Evolutionary conservation across 139 green algal genomes (phyloP).

Genomic region (Coccomyxa sp.): DNA sequence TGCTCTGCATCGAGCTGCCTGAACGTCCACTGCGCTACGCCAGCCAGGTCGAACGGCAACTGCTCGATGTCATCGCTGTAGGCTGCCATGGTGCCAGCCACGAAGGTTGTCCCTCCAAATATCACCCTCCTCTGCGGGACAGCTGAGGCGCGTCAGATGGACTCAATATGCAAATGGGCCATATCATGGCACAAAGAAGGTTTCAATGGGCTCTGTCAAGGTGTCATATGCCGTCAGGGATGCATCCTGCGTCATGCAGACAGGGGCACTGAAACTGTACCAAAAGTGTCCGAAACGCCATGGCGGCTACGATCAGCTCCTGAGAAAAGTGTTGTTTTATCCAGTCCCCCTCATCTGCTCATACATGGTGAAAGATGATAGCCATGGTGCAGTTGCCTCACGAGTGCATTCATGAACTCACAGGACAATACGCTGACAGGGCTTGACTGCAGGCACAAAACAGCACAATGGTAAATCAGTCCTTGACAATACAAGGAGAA

Average conservation of each 20-base stretch:
- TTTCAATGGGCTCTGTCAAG: not conserved
- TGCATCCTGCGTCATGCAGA: not conserved
- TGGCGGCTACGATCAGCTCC: too few species aligned
- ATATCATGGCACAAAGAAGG: not conserved
- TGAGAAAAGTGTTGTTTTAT: too few species aligned
- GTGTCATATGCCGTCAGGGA: not conserved
- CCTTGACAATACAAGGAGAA: too few species aligned
- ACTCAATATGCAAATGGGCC: not conserved
- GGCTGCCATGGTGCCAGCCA: slow-evolving; percentile 9
- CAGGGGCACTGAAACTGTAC: not conserved
- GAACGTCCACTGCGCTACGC: slow-evolving; percentile 44
- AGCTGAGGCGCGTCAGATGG: not conserved
- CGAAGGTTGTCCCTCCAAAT: slow-evolving; percentile 1
- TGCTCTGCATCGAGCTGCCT: slow-evolving; percentile 77
- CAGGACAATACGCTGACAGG: too few species aligned
- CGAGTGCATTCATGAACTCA: too few species aligned
- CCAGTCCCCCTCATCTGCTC: too few species aligned
- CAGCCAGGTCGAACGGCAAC: slow-evolving; percentile 40
- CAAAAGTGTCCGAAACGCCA: not conserved
- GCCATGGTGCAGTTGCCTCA: too few species aligned
- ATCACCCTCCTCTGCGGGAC: slow-evolving; percentile 15
- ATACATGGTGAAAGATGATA: too few species aligned
- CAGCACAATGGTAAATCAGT: too few species aligned
- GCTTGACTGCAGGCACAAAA: too few species aligned
- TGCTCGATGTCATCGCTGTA: slow-evolving; percentile 45